phyloP scores from a whole-genome alignment of 2,329 filamentous ascomycete species.

The Didymella lethalis region DNA sequence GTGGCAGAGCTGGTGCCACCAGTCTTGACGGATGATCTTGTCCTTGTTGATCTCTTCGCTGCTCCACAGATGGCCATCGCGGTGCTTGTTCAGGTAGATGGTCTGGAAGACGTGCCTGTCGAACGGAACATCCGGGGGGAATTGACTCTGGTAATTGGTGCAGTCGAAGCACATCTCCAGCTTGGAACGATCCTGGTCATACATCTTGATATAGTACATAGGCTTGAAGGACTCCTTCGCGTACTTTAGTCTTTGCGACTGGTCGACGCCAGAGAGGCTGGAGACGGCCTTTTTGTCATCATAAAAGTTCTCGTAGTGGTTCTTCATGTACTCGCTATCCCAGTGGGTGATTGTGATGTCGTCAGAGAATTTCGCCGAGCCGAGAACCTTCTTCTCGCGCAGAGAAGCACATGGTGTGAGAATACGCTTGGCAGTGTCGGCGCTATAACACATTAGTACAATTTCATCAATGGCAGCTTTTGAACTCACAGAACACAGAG shows the following conservation, averaged over 20 bases:
- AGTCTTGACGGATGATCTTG: conserved; percentile 69
- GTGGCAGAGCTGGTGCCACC: conserved; percentile 74
- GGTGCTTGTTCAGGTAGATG: conserved; percentile 69
- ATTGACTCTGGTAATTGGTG: conserved; percentile 78
- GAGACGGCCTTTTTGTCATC: conserved; percentile 57
- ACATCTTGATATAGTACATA: conserved; percentile 72
- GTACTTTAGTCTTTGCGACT: conserved; percentile 53
- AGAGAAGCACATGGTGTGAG: conserved; percentile 65
- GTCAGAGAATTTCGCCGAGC: conserved; percentile 73
- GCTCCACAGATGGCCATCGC: conserved; percentile 65
- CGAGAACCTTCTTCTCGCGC: conserved; percentile 71
- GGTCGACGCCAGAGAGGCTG: conserved; percentile 53
- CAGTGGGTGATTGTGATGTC: conserved; percentile 75
- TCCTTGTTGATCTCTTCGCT: conserved; percentile 65
- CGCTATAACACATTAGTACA: conserved; percentile 38
- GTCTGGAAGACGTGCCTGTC: conserved; percentile 74
- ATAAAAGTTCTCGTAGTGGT: conserved; percentile 72
- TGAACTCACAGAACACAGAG: conserved; percentile 63
- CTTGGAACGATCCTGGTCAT: conserved; percentile 63
- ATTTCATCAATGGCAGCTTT: not conserved
- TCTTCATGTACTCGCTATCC: conserved; percentile 70
- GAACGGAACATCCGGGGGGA: conserved; percentile 62
- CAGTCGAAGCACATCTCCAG: conserved; percentile 74
- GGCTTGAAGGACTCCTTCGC: conserved; percentile 64
- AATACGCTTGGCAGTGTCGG: conserved; percentile 65